A percentile compares a stretch with the other conserved stretches of the same genome.
These are phyloP conservation scores for Tricholoma hemisulphureum DNA, from an alignment of 768 basidiomycete genomes.

Conservation along the genomic window DNA sequence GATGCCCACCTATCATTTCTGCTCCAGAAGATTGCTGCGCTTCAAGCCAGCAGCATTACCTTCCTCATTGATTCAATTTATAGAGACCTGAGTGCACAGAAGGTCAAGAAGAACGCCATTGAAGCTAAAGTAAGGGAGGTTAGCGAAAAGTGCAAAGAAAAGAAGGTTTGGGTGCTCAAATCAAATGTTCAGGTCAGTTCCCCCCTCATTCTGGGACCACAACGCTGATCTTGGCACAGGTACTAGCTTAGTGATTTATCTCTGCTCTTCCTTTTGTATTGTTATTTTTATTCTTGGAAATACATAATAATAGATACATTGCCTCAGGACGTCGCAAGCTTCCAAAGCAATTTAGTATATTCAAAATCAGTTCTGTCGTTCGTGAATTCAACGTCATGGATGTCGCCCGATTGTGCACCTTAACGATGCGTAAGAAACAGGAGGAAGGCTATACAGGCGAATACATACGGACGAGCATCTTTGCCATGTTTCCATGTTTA, in stretches of 20 bases:
- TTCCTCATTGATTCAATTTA: slow-evolving; percentile 73
- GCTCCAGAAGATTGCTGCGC: slow-evolving; percentile 57
- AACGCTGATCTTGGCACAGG: slow-evolving; percentile 5
- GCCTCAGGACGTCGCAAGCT: slow-evolving; percentile 40
- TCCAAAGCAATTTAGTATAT: slow-evolving; percentile 43
- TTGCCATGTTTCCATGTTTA: slow-evolving; percentile 47
- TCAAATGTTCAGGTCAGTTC: slow-evolving; percentile 28
- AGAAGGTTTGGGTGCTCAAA: slow-evolving; percentile 74
- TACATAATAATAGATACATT: not conserved
- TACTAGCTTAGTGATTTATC: slow-evolving; percentile 1
- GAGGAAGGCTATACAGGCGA: not conserved
- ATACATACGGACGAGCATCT: slow-evolving; percentile 69
- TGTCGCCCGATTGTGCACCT: slow-evolving; percentile 53
- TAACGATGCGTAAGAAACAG: not conserved
- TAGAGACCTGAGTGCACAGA: slow-evolving; percentile 64
- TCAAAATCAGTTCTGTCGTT: slow-evolving; percentile 34
- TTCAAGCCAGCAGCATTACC: slow-evolving; percentile 61
- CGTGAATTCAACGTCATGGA: slow-evolving; percentile 41
- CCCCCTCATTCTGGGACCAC: not conserved
- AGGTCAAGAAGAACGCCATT: slow-evolving; percentile 81
- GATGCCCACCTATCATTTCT: slow-evolving; percentile 60
- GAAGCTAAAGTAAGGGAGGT: slow-evolving; percentile 80
- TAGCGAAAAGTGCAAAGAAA: slow-evolving; percentile 69
- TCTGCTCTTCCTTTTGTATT: not conserved
- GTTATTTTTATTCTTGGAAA: not conserved